Evolutionary conservation across 352 stramenopile genomes (phyloP).

Genomic region (Globisporangium polare): DNA sequence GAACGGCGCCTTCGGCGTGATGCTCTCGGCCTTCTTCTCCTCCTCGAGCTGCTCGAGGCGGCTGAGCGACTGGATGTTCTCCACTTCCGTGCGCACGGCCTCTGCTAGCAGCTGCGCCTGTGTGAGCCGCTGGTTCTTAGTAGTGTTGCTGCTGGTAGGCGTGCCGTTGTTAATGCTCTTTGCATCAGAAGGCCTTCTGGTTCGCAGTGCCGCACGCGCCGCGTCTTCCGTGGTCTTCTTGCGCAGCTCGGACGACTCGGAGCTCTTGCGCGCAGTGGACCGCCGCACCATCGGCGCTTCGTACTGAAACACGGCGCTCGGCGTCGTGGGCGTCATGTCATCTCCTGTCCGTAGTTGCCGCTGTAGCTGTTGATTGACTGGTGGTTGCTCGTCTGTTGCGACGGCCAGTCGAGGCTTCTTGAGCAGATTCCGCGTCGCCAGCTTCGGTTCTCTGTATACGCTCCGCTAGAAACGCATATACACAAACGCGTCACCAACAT

Average conservation of each 20-base stretch:
- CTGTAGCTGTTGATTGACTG: not conserved
- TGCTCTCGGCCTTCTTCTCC: constrained; percentile 71
- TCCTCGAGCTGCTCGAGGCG: constrained; percentile 77
- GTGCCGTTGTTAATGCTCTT: not conserved
- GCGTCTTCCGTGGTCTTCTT: constrained; percentile 50
- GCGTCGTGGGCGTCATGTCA: constrained; percentile 3
- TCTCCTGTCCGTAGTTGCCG: not conserved
- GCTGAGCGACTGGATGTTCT: constrained; percentile 77
- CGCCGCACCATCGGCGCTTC: constrained; percentile 42
- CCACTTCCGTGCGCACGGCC: constrained; percentile 72
- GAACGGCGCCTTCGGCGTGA: constrained; percentile 64
- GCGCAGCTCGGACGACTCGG: constrained; percentile 54
- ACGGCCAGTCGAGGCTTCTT: constrained; percentile 18
- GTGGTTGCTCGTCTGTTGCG: not conserved
- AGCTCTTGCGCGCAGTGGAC: constrained; percentile 61
- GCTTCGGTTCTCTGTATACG: constrained; percentile 30
- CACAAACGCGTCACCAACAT: not conserved
- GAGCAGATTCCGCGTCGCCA: constrained; percentile 3
- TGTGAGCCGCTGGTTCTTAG: constrained; percentile 33
- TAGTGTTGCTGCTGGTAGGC: constrained; percentile 20
- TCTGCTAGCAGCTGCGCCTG: constrained; percentile 68
- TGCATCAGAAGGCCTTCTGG: constrained; percentile 10
- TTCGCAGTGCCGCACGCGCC: constrained; percentile 35
- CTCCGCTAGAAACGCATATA: constrained; percentile 4
- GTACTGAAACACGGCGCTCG: constrained; percentile 18